Base-by-base conservation (phyloP, 164 flowering plant species). In the Houttuynia cordata region DNA sequence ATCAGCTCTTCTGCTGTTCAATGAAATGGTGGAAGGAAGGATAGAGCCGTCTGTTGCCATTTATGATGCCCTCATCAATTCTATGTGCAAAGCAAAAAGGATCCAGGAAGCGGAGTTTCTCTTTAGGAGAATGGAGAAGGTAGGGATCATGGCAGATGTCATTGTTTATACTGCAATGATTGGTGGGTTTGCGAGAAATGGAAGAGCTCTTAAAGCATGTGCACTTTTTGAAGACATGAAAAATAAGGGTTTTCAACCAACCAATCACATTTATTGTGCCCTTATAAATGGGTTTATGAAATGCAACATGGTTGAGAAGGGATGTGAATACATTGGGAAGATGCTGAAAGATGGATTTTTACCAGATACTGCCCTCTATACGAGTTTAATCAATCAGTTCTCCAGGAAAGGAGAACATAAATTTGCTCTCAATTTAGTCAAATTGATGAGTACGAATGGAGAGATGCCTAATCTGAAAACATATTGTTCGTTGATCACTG, bases 11-110 rank as follows among this genome's bases (percentile, higher is more conserved):
- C 57, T 59, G 57, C 23, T 75, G 24, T 61, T 86, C 41, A 70
- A 75, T 52, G 67, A 76, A 61, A 77, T 84, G 80, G 60, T 61
- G 34, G 72, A 71, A 63, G 68, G 63, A 51, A 81, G 87, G 62
- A n/a, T 83, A 58, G 72, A 64, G 55, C 90, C 88, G 24, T 72
- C 63, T 70, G 82, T 84, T 69, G 85, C 86, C 47, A 77, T 82
- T 51, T 86, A 82, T 74, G 74, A 80, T 58, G 57, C 79, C 0
- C 78, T 86, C 20, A 77, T 86, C 10, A 65, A 75, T 63, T 68
- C 70, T 65, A 62, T 86, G 23, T 61, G 81, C 64, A 74, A 67
- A 51, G 73, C 73, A 49, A 75, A 68, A 51, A 74, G 79, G 70
- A 50, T 86, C 54, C 54, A 23, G 61, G 87, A 82, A 54, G 93